A percentile compares a stretch with the other conserved stretches of the same genome.
phyloP scores from a whole-genome alignment of 2,329 filamentous ascomycete species.

The Penicillium sp. region DNA sequence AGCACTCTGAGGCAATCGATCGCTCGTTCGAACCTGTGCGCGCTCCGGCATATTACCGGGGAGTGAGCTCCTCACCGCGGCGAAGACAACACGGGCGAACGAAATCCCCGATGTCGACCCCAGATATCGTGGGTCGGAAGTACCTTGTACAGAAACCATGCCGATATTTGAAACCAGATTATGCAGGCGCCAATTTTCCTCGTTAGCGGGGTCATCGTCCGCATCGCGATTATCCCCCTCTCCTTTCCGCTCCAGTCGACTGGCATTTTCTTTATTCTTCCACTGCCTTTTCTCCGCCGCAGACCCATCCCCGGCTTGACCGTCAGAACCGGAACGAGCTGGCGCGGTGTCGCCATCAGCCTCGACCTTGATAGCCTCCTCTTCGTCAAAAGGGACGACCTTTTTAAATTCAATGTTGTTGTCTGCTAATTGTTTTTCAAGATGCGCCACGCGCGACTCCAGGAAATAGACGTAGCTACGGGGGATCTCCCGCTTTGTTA shows the following conservation, averaged over 20 bases:
- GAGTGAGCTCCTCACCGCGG: conserved; percentile 78
- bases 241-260: conserved; percentile 15
- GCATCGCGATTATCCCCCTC: conserved; percentile 22
- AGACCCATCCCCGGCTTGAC: conserved; percentile 12
- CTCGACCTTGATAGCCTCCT: conserved; percentile 34
- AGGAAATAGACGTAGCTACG: conserved; percentile 92
- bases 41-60: conserved; percentile 61
- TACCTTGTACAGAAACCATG: conserved; percentile 74
- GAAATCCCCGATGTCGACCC: conserved; percentile 88
- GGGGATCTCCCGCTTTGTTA: conserved; percentile 93
- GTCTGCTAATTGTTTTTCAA: conserved; percentile 70
- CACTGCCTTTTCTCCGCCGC: conserved; percentile 12
- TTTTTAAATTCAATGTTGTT: conserved; percentile 71
- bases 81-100: conserved; percentile 90
- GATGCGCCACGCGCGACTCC: conserved; percentile 77
- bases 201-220: conserved; percentile 46
- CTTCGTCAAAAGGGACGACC: conserved; percentile 64
- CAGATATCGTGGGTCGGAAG: conserved; percentile 75
- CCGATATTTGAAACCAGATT: conserved; percentile 68
- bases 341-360: conserved; percentile 26
- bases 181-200: conserved; percentile 61
- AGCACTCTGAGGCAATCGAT: conserved; percentile 50
- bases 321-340: conserved; percentile 18
- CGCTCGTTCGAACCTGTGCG: conserved; percentile 59
- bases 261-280: conserved; percentile 28